Evolutionary conservation across 1,139 yeast species (phyloP).

Genomic region (Candida pseudocylindracea): DNA sequence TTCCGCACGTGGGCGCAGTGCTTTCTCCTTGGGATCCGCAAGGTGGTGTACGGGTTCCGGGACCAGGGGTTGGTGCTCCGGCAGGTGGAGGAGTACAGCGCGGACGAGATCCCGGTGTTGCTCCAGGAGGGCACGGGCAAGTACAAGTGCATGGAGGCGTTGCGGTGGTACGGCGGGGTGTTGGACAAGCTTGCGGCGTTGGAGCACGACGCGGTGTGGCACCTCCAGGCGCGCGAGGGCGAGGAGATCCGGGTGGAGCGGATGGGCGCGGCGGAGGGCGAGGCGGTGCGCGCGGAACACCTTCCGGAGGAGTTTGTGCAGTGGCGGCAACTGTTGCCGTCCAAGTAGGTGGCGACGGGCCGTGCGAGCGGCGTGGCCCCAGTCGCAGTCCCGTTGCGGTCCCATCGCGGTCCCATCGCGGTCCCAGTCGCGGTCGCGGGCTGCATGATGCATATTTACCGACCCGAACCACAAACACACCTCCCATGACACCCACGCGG

Average conservation of each 20-base stretch:
- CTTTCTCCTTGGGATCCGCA: conserved; percentile 63
- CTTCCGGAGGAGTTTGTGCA: background rate
- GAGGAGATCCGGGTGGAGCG: background rate
- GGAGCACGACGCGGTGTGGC: background rate
- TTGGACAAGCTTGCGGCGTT: conserved; percentile 46
- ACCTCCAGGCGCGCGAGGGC: background rate
- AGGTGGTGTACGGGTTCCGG: conserved; percentile 67
- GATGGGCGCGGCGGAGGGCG: background rate
- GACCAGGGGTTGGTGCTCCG: conserved; percentile 43
- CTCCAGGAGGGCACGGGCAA: conserved; percentile 23
- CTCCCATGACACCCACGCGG: too few species aligned
- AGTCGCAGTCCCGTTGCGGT: too few species aligned
- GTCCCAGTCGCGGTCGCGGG: too few species aligned
- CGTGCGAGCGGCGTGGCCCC: too few species aligned
- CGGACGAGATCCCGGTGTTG: conserved; percentile 55
- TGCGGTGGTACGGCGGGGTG: conserved; percentile 72
- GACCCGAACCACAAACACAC: too few species aligned
- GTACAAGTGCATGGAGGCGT: conserved; percentile 36
- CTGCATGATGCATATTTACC: too few species aligned
- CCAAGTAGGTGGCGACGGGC: too few species aligned
- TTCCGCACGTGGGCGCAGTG: conserved; percentile 86
- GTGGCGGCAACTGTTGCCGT: background rate
- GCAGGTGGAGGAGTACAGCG: conserved; percentile 50
- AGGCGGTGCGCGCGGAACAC: background rate
- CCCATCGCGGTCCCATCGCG: too few species aligned